phyloP scores from a whole-genome alignment of 164 flowering plant species.

The Vitis rotundifolia region DNA sequence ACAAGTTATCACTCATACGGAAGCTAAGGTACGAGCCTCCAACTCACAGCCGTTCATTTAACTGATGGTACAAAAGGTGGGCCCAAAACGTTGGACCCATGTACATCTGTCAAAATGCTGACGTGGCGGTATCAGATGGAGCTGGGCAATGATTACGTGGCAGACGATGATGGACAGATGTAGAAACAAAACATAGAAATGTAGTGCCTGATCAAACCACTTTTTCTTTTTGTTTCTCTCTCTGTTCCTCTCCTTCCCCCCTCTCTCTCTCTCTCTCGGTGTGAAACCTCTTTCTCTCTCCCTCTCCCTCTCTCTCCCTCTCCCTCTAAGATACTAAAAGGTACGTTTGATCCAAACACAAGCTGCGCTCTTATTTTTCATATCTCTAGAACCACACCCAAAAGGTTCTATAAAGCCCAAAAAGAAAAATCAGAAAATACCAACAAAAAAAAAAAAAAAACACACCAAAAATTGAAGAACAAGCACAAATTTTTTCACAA shows the following conservation, averaged over 20 bases:
- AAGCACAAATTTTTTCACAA: too few relatives aligned
- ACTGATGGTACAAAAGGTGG: neutral
- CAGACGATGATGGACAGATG: conserved; percentile 6
- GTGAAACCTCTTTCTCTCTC: conserved; percentile 9
- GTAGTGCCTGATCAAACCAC: neutral
- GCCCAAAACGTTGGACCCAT: neutral
- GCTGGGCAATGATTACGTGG: neutral
- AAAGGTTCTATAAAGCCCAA: neutral
- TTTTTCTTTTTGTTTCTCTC: conserved; percentile 3
- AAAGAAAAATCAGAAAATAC: neutral
- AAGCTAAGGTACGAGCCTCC: neutral
- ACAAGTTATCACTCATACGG: conserved; percentile 1
- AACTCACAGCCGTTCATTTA: neutral
- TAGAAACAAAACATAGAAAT: conserved; percentile 1
- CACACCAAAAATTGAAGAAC: neutral
- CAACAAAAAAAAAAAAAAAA: neutral
- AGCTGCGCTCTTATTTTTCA: neutral
- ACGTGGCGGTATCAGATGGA: too few relatives aligned
- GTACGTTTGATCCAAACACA: conserved; percentile 34
- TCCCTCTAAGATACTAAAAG: conserved; percentile 25
- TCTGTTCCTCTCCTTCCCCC: neutral
- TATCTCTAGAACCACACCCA: neutral
- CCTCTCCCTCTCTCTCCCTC: conserved; percentile 12
- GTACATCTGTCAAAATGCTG: too few relatives aligned
- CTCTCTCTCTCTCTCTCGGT: conserved; percentile 13